Conservation (phyloP, 495 filamentous ascomycete species). For the Tricharina praecox region DNA sequence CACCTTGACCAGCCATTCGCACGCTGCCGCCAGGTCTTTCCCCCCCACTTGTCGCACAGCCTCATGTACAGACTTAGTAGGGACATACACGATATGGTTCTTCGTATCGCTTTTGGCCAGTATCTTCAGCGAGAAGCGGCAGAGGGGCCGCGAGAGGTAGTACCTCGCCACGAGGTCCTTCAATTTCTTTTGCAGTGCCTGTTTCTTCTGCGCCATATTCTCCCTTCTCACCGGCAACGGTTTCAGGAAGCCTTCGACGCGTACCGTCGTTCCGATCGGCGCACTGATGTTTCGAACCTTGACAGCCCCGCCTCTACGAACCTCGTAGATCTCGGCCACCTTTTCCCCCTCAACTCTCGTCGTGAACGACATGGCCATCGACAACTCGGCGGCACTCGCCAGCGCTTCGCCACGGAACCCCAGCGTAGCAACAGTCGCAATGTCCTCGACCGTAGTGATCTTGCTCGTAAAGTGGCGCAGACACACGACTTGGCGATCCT, state of each 20-base stretch:
- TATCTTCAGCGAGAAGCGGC: constrained; percentile 51
- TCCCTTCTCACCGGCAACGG: constrained; percentile 56
- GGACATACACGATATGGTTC: constrained; percentile 55
- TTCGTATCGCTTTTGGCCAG: constrained; percentile 35
- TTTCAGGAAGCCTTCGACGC: constrained; percentile 49
- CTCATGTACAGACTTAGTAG: constrained; percentile 42
- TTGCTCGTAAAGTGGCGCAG: constrained; percentile 72
- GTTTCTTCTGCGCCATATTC: constrained; percentile 40
- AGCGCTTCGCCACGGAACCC: constrained; percentile 84
- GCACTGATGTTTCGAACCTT: constrained; percentile 30
- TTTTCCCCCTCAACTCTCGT: constrained; percentile 56
- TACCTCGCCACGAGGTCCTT: constrained; percentile 58
- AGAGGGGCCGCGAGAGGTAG: constrained; percentile 48
- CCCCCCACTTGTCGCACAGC: constrained; percentile 57
- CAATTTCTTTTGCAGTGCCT: constrained; percentile 45
- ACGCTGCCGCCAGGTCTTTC: constrained; percentile 41
- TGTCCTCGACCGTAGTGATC: constrained; percentile 52
- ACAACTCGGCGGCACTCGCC: constrained; percentile 58
- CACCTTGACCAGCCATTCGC: constrained; percentile 29
- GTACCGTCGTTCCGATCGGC: constrained; percentile 65
- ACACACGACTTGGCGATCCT: constrained; percentile 53
- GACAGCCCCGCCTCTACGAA: constrained; percentile 37
- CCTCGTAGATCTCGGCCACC: constrained; percentile 40
- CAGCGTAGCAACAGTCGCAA: constrained; percentile 48
- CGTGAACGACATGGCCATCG: constrained; percentile 43